A percentile compares a stretch with the other conserved stretches of the same genome.
Conservation (phyloP, 768 basidiomycete genomes). For the Pulveroboletus sp. region DNA sequence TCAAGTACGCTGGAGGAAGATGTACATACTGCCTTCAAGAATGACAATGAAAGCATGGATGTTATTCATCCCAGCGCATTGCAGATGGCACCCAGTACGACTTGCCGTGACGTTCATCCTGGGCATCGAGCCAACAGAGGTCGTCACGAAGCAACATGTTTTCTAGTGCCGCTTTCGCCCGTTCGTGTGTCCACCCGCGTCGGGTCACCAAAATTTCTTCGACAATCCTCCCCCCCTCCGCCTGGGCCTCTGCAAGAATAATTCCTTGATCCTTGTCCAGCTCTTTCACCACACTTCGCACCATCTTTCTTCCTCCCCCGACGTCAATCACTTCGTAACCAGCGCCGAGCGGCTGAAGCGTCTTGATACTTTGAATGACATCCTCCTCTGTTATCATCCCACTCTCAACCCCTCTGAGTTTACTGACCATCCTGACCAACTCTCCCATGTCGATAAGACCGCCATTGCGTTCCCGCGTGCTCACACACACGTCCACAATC, state of each 20-base stretch:
- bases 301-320: conserved; percentile 69
- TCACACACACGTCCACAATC: conserved; percentile 89
- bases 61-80: conserved; percentile 76
- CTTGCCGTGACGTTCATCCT: conserved; percentile 62
- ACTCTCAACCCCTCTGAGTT: conserved; percentile 65
- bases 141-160: conserved; percentile 92
- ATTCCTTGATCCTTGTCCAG: conserved; percentile 87
- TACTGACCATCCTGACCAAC: conserved; percentile 73
- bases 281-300: conserved; percentile 86
- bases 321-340: conserved; percentile 85
- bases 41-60: background rate
- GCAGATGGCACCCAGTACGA: conserved; percentile 89
- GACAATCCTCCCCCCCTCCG: conserved; percentile 66
- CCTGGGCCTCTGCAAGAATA: conserved; percentile 72
- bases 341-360: conserved; percentile 84
- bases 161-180: conserved; percentile 75
- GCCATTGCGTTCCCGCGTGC: conserved; percentile 85
- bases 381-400: conserved; percentile 85
- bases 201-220: conserved; percentile 56
- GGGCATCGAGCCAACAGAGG: conserved; percentile 92
- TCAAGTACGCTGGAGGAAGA: too few species aligned
- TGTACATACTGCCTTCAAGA: background rate
- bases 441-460: conserved; percentile 90
- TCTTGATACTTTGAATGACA: conserved; percentile 78
- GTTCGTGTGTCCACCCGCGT: conserved; percentile 76